Evolutionary conservation across 2,329 filamentous ascomycete species (phyloP).

Genomic region (Knoxdaviesia proteae): DNA sequence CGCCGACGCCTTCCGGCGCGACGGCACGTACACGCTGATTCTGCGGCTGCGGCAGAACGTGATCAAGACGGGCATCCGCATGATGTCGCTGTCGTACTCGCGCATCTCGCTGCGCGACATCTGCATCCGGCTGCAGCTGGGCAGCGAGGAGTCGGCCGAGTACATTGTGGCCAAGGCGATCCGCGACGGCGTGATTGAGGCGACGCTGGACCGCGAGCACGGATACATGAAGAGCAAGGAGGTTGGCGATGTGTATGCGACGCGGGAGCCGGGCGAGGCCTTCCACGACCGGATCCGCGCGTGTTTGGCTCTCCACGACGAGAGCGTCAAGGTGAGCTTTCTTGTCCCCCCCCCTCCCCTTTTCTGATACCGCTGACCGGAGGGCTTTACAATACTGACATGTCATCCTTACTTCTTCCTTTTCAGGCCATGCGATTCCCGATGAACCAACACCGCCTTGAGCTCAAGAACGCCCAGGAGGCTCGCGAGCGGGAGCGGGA

Average conservation of each 20-base stretch:
- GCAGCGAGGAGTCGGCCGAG: constrained; percentile 92
- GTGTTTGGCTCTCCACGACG: constrained; percentile 79
- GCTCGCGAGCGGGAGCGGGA: constrained; percentile 92
- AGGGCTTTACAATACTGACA: constrained; percentile 9
- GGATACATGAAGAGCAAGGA: constrained; percentile 99
- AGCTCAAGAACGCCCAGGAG: constrained; percentile 95
- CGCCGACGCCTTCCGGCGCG: constrained; percentile 68
- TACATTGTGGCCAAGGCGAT: constrained; percentile 99
- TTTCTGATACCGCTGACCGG: constrained; percentile 6
- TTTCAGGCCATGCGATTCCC: constrained; percentile 87
- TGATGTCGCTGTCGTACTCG: constrained; percentile 97
- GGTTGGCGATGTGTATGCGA: constrained; percentile 86
- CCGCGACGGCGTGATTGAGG: constrained; percentile 90
- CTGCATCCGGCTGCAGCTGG: constrained; percentile 80
- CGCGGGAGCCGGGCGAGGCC: constrained; percentile 82
- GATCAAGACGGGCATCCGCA: constrained; percentile 96
- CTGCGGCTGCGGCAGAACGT: constrained; percentile 92
- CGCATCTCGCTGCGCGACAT: constrained; percentile 94
- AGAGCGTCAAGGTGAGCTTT: constrained; percentile 74
- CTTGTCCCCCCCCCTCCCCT: background rate
- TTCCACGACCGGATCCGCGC: constrained; percentile 95
- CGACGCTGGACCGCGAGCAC: constrained; percentile 76
- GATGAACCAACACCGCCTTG: constrained; percentile 95
- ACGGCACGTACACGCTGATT: constrained; percentile 89
- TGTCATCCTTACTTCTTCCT: background rate